Conservation (phyloP, 768 basidiomycete species). For the Asterophora lycoperdoides region DNA sequence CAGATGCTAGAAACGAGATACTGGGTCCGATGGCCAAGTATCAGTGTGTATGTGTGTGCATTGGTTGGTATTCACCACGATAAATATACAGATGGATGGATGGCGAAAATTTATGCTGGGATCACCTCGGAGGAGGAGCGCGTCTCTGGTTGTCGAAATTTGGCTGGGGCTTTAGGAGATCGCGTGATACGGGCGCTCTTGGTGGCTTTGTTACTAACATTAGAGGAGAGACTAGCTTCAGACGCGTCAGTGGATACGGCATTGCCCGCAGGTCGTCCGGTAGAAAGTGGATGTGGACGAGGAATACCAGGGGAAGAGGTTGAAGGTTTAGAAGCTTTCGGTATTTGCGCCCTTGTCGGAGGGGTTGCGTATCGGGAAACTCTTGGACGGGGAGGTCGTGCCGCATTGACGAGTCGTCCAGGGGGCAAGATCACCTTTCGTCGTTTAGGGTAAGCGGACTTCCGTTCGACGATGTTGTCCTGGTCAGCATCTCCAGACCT, state of each 20-base stretch:
- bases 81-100: constrained; percentile 8
- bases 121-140: constrained; percentile 3
- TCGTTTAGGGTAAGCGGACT: constrained; percentile 27
- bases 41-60: not conserved
- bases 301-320: constrained; percentile 6
- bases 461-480: constrained; percentile 17
- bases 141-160: not conserved
- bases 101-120: constrained; percentile 1
- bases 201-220: not conserved
- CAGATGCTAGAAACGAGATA: not conserved
- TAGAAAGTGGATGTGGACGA: constrained; percentile 5
- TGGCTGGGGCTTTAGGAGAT: not conserved
- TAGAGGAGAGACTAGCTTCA: constrained; percentile 4
- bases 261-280: not conserved
- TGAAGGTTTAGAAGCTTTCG: constrained; percentile 11
- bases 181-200: not conserved
- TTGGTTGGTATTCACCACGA: not conserved
- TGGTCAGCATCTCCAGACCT: constrained; percentile 14
- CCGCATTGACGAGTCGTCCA: constrained; percentile 8
- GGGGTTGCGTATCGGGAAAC: constrained; percentile 11
- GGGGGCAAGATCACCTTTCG: constrained; percentile 26
- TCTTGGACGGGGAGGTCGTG: constrained; percentile 16
- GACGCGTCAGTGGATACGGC: not conserved
- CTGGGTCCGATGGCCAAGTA: not conserved
- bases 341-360: constrained; percentile 5